Evolutionary conservation across 2,329 filamentous ascomycete genomes (phyloP).

Genomic region (Neonectria sp.): DNA sequence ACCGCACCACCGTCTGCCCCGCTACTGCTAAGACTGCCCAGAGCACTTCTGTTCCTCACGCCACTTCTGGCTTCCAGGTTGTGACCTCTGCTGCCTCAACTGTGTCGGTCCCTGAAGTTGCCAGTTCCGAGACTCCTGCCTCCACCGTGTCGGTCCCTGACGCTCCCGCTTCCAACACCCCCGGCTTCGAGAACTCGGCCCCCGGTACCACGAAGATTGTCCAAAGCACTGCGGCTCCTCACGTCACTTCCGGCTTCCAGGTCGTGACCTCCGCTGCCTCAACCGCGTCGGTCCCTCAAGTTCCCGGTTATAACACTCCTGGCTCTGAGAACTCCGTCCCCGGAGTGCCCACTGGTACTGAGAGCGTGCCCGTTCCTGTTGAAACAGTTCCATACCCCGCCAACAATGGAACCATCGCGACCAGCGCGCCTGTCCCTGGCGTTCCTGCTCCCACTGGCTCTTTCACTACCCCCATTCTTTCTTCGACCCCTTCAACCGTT

Average conservation of each 20-base stretch:
- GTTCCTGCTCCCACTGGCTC: constrained; percentile 1
- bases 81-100: background rate
- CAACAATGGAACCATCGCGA: constrained; percentile 35
- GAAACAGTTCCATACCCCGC: constrained; percentile 32
- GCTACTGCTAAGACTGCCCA: constrained; percentile 28
- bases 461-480: background rate
- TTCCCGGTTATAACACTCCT: background rate
- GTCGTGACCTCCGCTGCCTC: background rate
- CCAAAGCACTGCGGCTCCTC: background rate
- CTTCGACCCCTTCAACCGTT: background rate
- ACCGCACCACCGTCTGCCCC: constrained; percentile 39
- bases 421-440: constrained; percentile 19
- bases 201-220: constrained; percentile 27
- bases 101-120: background rate
- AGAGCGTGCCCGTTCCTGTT: constrained; percentile 21
- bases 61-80: constrained; percentile 19
- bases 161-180: background rate
- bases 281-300: background rate
- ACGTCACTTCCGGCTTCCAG: constrained; percentile 20
- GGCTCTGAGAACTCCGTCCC: constrained; percentile 2
- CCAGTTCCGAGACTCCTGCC: too few species aligned
- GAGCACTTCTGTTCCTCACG: constrained; percentile 7
- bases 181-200: background rate
- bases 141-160: too few species aligned
- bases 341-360: constrained; percentile 13